Base-by-base conservation (phyloP, 2,329 filamentous ascomycete genomes). In the Monilinia laxa region DNA sequence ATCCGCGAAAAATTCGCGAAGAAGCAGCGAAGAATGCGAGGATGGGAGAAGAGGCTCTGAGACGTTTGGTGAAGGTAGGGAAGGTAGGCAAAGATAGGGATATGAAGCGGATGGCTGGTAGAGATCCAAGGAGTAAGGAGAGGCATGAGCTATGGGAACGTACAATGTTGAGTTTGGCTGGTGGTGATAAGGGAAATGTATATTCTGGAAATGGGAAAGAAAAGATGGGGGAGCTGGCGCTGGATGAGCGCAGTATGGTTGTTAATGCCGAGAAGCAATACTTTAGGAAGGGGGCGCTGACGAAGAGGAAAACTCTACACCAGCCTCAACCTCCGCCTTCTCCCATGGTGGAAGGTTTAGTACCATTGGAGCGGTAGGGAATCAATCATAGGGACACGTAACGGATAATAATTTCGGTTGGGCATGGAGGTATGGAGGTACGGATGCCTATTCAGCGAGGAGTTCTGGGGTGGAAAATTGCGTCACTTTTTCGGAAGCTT, bases 71-170 rank as follows among this genome's bases (percentile, higher is more conserved):
- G 38, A 82, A 85, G 28, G 85, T 87, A 23, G 85, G 84, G 65
- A 89, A 89, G 76, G 83, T 86, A 71, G 84, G 86, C 60, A 86
- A 85, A 71, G 85, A 88, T 71, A 88, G 88, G 74, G 86, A 88
- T 72, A 82, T 87, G 54, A 86, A 84, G 71, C 80, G 82, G 2
- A 76, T 83, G 2, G 85, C 87, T 2, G 71, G 70, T 55, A 74
- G 81, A 64, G 82, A 86, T 71, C 74, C 78, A 2, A 77, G 81
- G 25, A 84, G 82, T 55, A 84, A 83, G 71, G 80, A 84, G 68
- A 80, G 86, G 20, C 85, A 88, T 71, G 78, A 83, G 9, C 77
- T 87, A 5, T 89, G 87, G 86, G 86, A 89, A 75, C 76, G 78
- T 16, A 82, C 85, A 0, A 88, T 89, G 85, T 81, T 81, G 62